Percentiles rank a stretch among this genome's conserved stretches.
These are phyloP conservation scores for Leavenworthia alabamica DNA, from an alignment of 345 rosid species.

Conservation along the genomic window DNA sequence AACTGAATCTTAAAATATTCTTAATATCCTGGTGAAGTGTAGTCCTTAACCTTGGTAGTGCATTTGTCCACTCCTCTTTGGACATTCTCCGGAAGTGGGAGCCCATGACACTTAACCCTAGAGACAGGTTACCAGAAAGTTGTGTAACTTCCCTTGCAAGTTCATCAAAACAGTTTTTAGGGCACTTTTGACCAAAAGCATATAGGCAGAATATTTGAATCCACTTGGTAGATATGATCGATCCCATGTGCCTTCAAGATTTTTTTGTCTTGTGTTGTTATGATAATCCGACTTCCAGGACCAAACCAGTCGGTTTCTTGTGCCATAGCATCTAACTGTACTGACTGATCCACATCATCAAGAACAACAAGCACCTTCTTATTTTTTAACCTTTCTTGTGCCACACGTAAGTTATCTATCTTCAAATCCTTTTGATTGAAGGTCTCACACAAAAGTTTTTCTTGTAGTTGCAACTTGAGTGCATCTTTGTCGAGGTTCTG, in stretches of 20 bases:
- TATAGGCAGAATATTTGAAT: background rate
- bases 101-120: background rate
- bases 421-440: background rate
- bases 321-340: background rate
- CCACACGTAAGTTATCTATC: background rate
- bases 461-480: background rate
- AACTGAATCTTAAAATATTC: background rate
- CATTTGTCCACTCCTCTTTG: background rate
- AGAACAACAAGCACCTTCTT: background rate
- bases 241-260: background rate
- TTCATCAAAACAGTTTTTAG: background rate
- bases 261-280: background rate
- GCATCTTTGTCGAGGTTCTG: background rate
- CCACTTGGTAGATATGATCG: background rate
- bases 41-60: background rate
- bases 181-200: background rate
- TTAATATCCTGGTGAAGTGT: background rate
- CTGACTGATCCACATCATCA: background rate
- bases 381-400: background rate
- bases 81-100: background rate
- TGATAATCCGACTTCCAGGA: too few relatives aligned
- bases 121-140: background rate
- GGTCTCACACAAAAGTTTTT: background rate
- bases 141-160: background rate
- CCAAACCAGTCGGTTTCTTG: background rate